phyloP scores from a whole-genome alignment of 2,329 filamentous ascomycete genomes.

The Cladophialophora bantiana region DNA sequence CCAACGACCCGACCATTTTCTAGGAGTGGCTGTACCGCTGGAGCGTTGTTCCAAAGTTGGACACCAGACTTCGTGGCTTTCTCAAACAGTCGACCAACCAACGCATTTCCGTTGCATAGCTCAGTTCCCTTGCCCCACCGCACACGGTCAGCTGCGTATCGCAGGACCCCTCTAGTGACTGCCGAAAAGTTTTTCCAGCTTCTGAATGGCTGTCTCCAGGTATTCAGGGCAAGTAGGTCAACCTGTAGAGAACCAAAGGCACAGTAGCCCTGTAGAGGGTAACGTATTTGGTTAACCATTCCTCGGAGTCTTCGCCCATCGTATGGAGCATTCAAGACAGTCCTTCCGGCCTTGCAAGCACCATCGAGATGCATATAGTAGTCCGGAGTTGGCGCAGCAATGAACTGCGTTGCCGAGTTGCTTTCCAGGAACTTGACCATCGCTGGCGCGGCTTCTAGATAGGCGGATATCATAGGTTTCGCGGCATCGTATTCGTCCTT shows the following conservation, averaged over 20 bases:
- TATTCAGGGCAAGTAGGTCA: slow-evolving; percentile 8
- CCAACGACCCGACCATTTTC: slow-evolving; percentile 14
- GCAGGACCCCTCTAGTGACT: slow-evolving; percentile 12
- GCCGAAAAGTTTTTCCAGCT: slow-evolving; percentile 17
- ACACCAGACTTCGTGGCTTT: slow-evolving; percentile 7
- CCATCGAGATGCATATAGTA: slow-evolving; percentile 27
- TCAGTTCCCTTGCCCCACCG: slow-evolving; percentile 24
- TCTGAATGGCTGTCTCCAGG: slow-evolving; percentile 17
- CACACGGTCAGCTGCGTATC: slow-evolving; percentile 15
- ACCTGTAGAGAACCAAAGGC: slow-evolving; percentile 24
- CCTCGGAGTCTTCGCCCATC: slow-evolving; percentile 20
- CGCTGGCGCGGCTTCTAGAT: slow-evolving; percentile 43
- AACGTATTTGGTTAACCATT: slow-evolving; percentile 19
- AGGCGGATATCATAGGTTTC: slow-evolving; percentile 36
- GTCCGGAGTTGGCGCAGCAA: slow-evolving; percentile 21
- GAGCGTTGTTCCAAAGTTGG: slow-evolving; percentile 24
- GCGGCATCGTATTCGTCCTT: slow-evolving; percentile 21
- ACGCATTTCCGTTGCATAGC: slow-evolving; percentile 23
- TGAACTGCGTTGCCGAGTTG: slow-evolving; percentile 12
- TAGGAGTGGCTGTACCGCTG: slow-evolving; percentile 18
- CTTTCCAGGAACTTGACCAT: slow-evolving; percentile 45
- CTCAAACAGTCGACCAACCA: slow-evolving; percentile 26
- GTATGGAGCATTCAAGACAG: slow-evolving; percentile 18
- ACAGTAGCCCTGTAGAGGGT: slow-evolving; percentile 24
- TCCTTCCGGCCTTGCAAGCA: slow-evolving; percentile 20